Evolutionary conservation across 805 yeast species (phyloP).

Genomic region (Saturnispora hagleri): DNA sequence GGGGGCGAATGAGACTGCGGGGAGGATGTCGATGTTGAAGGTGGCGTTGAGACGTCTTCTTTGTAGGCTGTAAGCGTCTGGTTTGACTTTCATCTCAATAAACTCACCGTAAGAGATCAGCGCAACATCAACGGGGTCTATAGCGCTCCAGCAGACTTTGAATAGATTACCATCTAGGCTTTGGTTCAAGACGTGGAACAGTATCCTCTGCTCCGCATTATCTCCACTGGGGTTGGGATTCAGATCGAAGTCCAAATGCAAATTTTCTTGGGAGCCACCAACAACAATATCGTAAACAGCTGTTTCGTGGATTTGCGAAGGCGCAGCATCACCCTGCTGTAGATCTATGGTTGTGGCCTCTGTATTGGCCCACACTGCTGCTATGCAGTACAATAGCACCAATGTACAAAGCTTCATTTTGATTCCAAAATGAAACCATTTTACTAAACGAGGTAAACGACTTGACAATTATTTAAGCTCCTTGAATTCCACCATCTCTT

Average conservation of each 20-base stretch:
- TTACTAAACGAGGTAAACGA: slow-evolving; percentile 5
- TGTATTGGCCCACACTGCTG: background rate
- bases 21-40: background rate
- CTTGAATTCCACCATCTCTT: background rate
- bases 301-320: background rate
- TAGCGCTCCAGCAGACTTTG: slow-evolving; percentile 22
- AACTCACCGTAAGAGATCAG: background rate
- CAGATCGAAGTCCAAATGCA: background rate
- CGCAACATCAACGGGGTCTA: slow-evolving; percentile 16
- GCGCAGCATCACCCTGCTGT: background rate
- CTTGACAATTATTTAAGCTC: background rate
- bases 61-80: background rate
- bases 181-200: background rate
- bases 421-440: background rate
- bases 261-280: background rate
- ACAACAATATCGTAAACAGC: background rate
- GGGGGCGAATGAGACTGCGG: background rate
- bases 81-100: background rate
- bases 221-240: background rate
- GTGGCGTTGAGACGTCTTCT: background rate
- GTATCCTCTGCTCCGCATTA: background rate
- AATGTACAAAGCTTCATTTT: background rate
- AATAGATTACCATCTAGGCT: background rate
- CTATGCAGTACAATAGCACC: background rate
- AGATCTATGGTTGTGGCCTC: background rate